These are phyloP conservation scores for Fusarium burgessii DNA, from an alignment of 2,329 filamentous ascomycete species.

Conservation along the genomic window DNA sequence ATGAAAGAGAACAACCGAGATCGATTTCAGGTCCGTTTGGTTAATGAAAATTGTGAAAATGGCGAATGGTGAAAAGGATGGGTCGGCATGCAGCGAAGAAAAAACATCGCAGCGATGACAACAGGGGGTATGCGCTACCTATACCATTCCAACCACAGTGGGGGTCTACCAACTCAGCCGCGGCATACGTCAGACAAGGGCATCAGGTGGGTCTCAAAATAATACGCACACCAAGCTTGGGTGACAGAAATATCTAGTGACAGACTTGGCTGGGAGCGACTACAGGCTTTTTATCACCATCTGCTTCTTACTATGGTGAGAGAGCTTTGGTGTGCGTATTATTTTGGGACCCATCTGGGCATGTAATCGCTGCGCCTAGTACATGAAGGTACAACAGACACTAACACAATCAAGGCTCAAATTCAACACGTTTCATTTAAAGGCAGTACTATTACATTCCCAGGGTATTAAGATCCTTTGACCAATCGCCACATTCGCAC, in stretches of 20 bases:
- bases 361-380: neutral
- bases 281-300: too few species aligned
- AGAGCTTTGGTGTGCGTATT: too few species aligned
- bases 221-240: too few species aligned
- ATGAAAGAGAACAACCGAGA: too few species aligned
- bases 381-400: neutral
- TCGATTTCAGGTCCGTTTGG: too few species aligned
- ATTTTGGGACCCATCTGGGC: too few species aligned
- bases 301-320: too few species aligned
- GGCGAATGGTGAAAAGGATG: neutral
- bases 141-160: neutral
- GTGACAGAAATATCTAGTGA: too few species aligned
- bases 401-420: neutral
- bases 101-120: neutral
- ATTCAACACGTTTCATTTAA: neutral
- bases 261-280: too few species aligned
- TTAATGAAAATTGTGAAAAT: neutral
- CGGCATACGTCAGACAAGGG: neutral
- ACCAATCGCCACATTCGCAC: neutral
- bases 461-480: neutral
- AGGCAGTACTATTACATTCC: neutral
- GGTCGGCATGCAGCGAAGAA: neutral
- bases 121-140: neutral
- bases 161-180: neutral
- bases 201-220: too few species aligned